Conservation (phyloP, 768 basidiomycete species). For the Panellus pusillus region DNA sequence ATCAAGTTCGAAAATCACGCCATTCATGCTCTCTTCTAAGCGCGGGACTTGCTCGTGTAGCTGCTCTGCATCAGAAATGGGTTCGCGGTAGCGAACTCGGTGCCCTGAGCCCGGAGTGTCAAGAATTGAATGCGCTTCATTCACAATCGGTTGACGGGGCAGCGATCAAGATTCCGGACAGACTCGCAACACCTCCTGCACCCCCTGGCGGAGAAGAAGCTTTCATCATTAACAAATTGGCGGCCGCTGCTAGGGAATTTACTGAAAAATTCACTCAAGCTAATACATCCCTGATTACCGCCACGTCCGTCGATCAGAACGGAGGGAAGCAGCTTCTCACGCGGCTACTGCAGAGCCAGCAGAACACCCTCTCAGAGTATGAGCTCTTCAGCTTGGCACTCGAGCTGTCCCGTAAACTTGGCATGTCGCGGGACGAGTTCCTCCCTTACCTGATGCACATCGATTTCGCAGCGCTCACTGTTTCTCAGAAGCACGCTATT, state of each 20-base stretch:
- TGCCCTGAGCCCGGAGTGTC: slow-evolving; percentile 63
- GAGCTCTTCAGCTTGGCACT: slow-evolving; percentile 56
- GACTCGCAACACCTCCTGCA: slow-evolving; percentile 51
- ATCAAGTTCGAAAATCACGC: background rate
- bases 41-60: slow-evolving; percentile 55
- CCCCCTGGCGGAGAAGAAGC: slow-evolving; percentile 33
- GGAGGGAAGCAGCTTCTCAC: slow-evolving; percentile 44
- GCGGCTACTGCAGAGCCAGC: slow-evolving; percentile 49
- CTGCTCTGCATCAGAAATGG: slow-evolving; percentile 62
- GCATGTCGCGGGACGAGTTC: slow-evolving; percentile 37
- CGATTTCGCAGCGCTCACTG: slow-evolving; percentile 55
- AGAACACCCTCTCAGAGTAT: slow-evolving; percentile 60
- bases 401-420: slow-evolving; percentile 43
- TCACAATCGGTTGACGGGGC: slow-evolving; percentile 72
- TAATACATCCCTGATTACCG: slow-evolving; percentile 23
- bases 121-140: slow-evolving; percentile 70
- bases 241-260: slow-evolving; percentile 33
- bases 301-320: slow-evolving; percentile 28
- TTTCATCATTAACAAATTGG: slow-evolving; percentile 56
- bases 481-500: slow-evolving; percentile 54
- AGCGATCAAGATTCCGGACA: slow-evolving; percentile 56
- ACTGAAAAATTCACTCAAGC: slow-evolving; percentile 40
- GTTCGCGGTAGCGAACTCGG: slow-evolving; percentile 52
- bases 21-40: slow-evolving; percentile 31
- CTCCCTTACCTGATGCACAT: slow-evolving; percentile 49